Percentiles rank a stretch among this genome's conserved stretches.
Conservation (phyloP, 2,329 filamentous ascomycete species). For the Pseudovirgaria hyperparasitica region DNA sequence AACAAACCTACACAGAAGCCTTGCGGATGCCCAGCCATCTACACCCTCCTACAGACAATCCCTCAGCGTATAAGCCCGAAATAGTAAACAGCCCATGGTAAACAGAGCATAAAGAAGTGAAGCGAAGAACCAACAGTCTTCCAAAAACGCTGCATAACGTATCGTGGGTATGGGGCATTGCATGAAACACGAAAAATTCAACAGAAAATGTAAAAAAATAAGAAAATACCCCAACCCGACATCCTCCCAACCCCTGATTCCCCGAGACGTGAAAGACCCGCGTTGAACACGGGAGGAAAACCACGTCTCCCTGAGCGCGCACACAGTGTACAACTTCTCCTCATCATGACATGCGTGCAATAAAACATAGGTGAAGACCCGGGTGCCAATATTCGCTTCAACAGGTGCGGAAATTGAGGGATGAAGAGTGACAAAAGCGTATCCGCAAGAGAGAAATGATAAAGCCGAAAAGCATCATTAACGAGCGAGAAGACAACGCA, state of each 20-base stretch:
- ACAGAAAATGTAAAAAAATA: constrained; percentile 4
- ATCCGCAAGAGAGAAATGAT: constrained; percentile 3
- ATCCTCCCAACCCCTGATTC: constrained; percentile 2
- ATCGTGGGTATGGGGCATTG: too few relatives aligned
- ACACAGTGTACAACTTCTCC: constrained; percentile 6
- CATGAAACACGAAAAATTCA: neutral
- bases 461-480: neutral
- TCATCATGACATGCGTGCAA: constrained; percentile 5
- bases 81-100: too few relatives aligned
- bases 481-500: too few relatives aligned
- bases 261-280: constrained; percentile 15
- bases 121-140: too few relatives aligned
- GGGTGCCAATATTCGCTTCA: too few relatives aligned
- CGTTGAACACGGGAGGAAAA: constrained; percentile 12
- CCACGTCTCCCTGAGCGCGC: constrained; percentile 11
- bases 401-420: constrained; percentile 3
- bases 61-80: too few relatives aligned
- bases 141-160: too few relatives aligned
- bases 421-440: constrained; percentile 3
- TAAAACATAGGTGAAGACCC: constrained; percentile 4
- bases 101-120: too few relatives aligned
- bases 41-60: too few relatives aligned
- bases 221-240: constrained; percentile 3
- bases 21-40: too few relatives aligned
- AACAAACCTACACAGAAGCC: too few relatives aligned